Evolutionary conservation across 768 basidiomycete species (phyloP).

Genomic region (Paxillus rubicundulus): DNA sequence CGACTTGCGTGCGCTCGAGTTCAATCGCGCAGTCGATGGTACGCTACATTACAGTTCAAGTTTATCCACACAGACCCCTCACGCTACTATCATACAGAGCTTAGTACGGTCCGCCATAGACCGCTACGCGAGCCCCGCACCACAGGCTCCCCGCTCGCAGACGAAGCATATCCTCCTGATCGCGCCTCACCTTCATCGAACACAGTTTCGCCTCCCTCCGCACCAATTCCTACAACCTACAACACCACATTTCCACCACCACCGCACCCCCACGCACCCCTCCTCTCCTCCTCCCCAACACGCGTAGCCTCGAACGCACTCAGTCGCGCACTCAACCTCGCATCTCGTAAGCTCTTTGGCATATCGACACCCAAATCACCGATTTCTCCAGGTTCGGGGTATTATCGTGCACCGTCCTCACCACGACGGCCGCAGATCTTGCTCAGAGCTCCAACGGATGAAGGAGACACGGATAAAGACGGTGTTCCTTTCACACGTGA

Average conservation of each 20-base stretch:
- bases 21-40: conserved; percentile 92
- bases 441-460: conserved; percentile 34
- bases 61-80: conserved; percentile 6
- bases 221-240: conserved; percentile 16
- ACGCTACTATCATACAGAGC: conserved; percentile 44
- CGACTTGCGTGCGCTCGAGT: conserved; percentile 86
- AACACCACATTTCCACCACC: conserved; percentile 71
- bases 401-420: conserved; percentile 48
- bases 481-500: conserved; percentile 41
- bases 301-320: conserved; percentile 71
- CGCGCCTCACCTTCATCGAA: conserved; percentile 28
- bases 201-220: conserved; percentile 24
- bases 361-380: conserved; percentile 41
- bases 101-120: conserved; percentile 55
- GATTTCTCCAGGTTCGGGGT: conserved; percentile 33
- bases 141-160: conserved; percentile 46
- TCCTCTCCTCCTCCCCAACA: conserved; percentile 66
- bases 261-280: conserved; percentile 45
- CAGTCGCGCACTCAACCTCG: conserved; percentile 74
- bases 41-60: conserved; percentile 20
- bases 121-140: conserved; percentile 57
- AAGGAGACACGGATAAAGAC: conserved; percentile 34
- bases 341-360: conserved; percentile 81
- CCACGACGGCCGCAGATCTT: conserved; percentile 58
- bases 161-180: conserved; percentile 41